Base-by-base conservation (phyloP, 2,329 filamentous ascomycete genomes). In the Dactylella cylindrospora region DNA sequence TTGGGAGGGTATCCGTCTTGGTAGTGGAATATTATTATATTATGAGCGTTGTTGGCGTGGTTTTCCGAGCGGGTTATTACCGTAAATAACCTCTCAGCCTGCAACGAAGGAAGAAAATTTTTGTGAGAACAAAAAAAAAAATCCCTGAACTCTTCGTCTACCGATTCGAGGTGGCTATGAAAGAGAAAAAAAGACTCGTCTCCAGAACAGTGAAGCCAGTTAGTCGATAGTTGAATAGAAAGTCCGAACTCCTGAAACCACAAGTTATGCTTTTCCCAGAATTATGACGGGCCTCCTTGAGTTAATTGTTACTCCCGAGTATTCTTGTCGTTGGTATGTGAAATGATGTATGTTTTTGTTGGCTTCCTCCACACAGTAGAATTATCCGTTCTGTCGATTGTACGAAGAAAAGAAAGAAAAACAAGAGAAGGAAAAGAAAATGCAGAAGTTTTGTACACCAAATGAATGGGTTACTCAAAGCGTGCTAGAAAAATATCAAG, bases 21-120 rank as follows among this genome's bases (percentile, higher is more conserved):
- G n/a, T n/a, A n/a, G n/a, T n/a, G n/a, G n/a, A n/a, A n/a, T n/a
- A n/a, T n/a, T n/a, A n/a, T n/a, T n/a, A n/a, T 36, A 47, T 45
- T 54, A 44, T 15, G 26, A 29, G n/a, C n/a, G 43, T 15, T 31
- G 41, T 23, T 54, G 41, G 43, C 49, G 49, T 50, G 49, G 43
- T 10, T 61, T 61, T 52, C 41, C 43, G 57, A 62, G 49, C 57
- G 39, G 26, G 39, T 54, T 54, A 62, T 62, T 49, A 62, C 39
- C 22, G 40, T 22, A 12, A 28, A 54, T 53, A 61, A 62, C 23
- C 57, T 62, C 57, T 41, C 38, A 19, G 43, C 25, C n/a, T 38
- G 49, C 41, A 62, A 39, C 19, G 23, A 39, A 20, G 13, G 5
- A 12, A 40, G 8, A 23, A 40, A 40, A 12, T 12, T 13, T 12